Evolutionary conservation across 176 grass and related monocot species (phyloP).

Genomic region (sorghum (Sorghum bicolor)): Sorghum_bicolor_NCBIv3 NC_012876.2:1202501-1203000

Average conservation of each 20-base stretch:
- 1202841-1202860: too few species aligned
- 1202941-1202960: too few species aligned
- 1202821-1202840: too few species aligned
- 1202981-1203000: too few species aligned
- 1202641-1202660: constrained; percentile 25
- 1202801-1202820: too few species aligned
- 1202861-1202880: too few species aligned
- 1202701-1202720: constrained; percentile 10
- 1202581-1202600: background rate
- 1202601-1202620: constrained; percentile 30
- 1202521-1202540: background rate
- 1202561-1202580: background rate
- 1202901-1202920: too few species aligned
- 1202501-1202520: background rate
- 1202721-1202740: constrained; percentile 16
- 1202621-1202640: constrained; percentile 24
- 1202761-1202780: too few species aligned
- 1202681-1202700: constrained; percentile 26
- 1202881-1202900: too few species aligned
- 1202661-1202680: constrained; percentile 15
- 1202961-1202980: too few species aligned
- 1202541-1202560: background rate
- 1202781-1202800: too few species aligned
- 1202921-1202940: too few species aligned
- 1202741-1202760: background rate